phyloP scores from a whole-genome alignment of 345 rosid genomes.

The Lagerstroemia speciosa region DNA sequence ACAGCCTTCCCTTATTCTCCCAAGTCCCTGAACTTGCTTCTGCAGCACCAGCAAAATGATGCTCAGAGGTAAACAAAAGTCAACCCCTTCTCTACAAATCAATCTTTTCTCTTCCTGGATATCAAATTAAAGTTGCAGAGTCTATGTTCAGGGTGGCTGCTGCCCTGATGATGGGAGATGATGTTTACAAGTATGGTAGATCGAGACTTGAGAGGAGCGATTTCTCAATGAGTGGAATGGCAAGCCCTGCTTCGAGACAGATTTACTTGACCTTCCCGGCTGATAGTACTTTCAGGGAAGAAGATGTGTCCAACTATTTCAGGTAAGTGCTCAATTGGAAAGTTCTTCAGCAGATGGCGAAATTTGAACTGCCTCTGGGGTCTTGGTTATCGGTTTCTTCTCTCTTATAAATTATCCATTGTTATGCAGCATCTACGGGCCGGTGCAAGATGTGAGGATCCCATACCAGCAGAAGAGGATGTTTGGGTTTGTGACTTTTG shows the following conservation, averaged over 20 bases:
- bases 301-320: conserved; percentile 85
- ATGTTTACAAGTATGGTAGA: conserved; percentile 54
- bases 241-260: conserved; percentile 89
- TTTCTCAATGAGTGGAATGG: conserved; percentile 35
- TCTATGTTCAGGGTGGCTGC: conserved; percentile 19
- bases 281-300: conserved; percentile 87
- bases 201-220: conserved; percentile 73
- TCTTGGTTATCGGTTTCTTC: background rate
- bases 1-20: conserved; percentile 57
- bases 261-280: conserved; percentile 96
- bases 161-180: conserved; percentile 66
- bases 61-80: conserved; percentile 47
- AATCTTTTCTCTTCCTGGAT: background rate
- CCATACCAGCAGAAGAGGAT: conserved; percentile 94
- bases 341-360: background rate
- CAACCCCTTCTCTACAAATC: too few relatives aligned
- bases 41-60: conserved; percentile 57
- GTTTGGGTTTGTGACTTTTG: conserved; percentile 90
- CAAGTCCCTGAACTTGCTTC: conserved; percentile 47
- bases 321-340: conserved; percentile 26
- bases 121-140: background rate
- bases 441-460: conserved; percentile 96
- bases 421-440: conserved; percentile 56
- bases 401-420: background rate
- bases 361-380: background rate